phyloP scores from a whole-genome alignment of 306 rosid genomes.

The Sophora flavescens region DNA sequence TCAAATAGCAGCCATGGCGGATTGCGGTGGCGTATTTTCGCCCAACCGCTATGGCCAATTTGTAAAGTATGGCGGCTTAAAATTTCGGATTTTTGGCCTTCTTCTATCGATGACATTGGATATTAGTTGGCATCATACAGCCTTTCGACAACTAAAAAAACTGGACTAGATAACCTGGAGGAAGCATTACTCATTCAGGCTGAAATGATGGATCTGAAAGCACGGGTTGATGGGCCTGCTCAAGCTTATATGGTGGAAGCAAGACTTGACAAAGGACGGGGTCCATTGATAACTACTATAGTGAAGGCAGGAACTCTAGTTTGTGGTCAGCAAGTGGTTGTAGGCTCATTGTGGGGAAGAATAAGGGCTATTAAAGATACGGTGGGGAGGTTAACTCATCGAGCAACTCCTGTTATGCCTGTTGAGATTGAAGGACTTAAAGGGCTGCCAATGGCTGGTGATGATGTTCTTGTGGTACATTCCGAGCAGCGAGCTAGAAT shows the following conservation, averaged over 20 bases:
- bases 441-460: conserved; percentile 96
- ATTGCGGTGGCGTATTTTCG: too few relatives aligned
- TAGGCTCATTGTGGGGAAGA: conserved; percentile 94
- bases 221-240: conserved; percentile 93
- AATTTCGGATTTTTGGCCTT: too few relatives aligned
- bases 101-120: too few relatives aligned
- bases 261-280: conserved; percentile 93
- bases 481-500: conserved; percentile 95
- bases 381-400: conserved; percentile 67
- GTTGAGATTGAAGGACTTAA: conserved; percentile 93
- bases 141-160: too few relatives aligned
- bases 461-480: conserved; percentile 86
- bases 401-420: conserved; percentile 94
- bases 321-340: conserved; percentile 84
- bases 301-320: conserved; percentile 92
- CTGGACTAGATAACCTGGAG: too few relatives aligned
- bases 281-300: conserved; percentile 90
- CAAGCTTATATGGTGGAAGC: conserved; percentile 99
- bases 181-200: conserved; percentile 90
- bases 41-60: too few relatives aligned
- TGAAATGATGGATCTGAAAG: conserved; percentile 94
- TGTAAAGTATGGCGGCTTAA: too few relatives aligned
- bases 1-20: too few relatives aligned
- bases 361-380: conserved; percentile 88
- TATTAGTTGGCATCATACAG: conserved; percentile 20